Evolutionary conservation across 2,329 filamentous ascomycete species (phyloP), one percentile per base, ranked within the genome.

Genomic region (Calonectria leucothoes): DNA sequence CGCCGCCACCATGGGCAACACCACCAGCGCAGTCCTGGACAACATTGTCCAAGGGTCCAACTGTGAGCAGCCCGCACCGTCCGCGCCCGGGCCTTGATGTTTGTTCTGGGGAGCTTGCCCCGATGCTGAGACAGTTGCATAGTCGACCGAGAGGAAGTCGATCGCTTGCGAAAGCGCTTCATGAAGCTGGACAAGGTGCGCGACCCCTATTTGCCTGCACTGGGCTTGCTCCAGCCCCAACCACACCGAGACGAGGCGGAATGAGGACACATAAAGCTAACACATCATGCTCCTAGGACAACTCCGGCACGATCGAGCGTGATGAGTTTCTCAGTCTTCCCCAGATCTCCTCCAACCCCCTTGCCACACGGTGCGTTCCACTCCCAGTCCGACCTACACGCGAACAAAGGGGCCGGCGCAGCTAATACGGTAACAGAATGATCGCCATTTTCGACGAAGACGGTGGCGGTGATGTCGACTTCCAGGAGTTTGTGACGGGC

Each of bases 391-490:
- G 17, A 37, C 23, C 51, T 29, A 59, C 17, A 37, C 51, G 52
- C 76, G 78, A 59, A 78, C 69, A 39, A 39, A 45, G 35, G n/a
- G n/a, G 23, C 59, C 3, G 23, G 14, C 23, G 33, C 14, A 39
- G 39, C 55, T 61, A 29, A 61, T 35, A 61, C 23, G 14, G 20
- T 15, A 27, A 14, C 23, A 96, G 94, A 86, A 98, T 99, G 95
- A 99, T 99, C 82, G 96, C 97, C 72, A 99, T 98, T 81, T 98
- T 99, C 83, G 97, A 99, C 85, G 97, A 98, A 86, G 97, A 99
- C 85, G 97, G 97, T 75, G 96, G 97, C 80, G 97, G 97, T 82
- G 95, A 98, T 81, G 97, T 99, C 80, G 97, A 99, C 85, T 99
- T 99, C 86, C 95, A 98, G 83, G 97, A 99, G 86, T 99, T 99